phyloP scores from a whole-genome alignment of 2,329 filamentous ascomycete species.

The Alternaria panax region DNA sequence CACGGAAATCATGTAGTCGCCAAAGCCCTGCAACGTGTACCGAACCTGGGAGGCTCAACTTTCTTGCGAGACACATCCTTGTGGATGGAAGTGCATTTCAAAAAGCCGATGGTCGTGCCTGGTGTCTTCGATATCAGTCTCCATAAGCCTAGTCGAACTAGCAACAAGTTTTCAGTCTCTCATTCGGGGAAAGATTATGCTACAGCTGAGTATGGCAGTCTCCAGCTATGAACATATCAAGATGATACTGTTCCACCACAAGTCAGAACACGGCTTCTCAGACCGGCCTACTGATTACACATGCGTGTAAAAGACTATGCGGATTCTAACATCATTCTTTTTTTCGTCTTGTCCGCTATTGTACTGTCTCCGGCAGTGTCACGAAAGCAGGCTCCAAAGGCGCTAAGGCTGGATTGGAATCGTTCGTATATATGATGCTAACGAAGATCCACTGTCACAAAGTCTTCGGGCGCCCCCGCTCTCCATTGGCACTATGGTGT shows the following conservation, averaged over 20 bases:
- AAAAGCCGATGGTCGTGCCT: conserved; percentile 8
- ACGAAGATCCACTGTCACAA: conserved; percentile 9
- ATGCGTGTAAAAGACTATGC: background rate
- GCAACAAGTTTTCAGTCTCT: background rate
- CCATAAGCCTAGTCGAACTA: background rate
- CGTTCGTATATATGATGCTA: conserved; percentile 20
- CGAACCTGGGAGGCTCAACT: background rate
- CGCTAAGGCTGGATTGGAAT: conserved; percentile 13
- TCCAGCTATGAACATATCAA: background rate
- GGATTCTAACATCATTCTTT: background rate
- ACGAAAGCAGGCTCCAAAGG: conserved; percentile 7
- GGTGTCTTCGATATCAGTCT: conserved; percentile 1
- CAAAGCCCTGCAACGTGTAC: background rate
- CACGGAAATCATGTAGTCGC: conserved; percentile 14
- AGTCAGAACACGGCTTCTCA: background rate
- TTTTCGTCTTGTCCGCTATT: background rate
- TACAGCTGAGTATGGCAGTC: background rate
- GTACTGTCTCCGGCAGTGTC: conserved; percentile 6
- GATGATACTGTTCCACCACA: background rate
- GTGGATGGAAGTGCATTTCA: conserved; percentile 12
- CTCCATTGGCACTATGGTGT: no score
- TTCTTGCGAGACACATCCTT: background rate
- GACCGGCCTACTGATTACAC: background rate
- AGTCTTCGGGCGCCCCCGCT: no score
- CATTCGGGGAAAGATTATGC: background rate